Percentiles rank a stretch among this genome's conserved stretches.
phyloP scores from a whole-genome alignment of 2,329 filamentous ascomycete species.

The Hymenoscyphus salicellus region DNA sequence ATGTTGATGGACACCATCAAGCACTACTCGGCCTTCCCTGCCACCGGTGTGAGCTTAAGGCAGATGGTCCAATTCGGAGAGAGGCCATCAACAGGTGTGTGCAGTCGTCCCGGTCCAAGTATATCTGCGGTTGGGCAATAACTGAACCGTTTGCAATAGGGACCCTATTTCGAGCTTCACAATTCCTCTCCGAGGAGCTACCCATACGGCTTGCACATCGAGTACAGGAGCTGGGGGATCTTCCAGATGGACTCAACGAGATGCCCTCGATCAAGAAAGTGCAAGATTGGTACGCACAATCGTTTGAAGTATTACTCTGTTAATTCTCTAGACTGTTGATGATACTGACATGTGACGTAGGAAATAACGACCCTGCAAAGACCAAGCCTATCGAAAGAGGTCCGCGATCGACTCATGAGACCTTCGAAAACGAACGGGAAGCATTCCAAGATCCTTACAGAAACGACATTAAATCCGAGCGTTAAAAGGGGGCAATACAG shows the following conservation, averaged over 20 bases:
- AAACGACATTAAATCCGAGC: constrained; percentile 87
- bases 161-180: constrained; percentile 93
- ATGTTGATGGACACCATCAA: constrained; percentile 94
- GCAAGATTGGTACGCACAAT: constrained; percentile 98
- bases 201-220: constrained; percentile 95
- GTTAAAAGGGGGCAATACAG: constrained; percentile 79
- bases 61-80: constrained; percentile 99
- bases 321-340: constrained; percentile 1
- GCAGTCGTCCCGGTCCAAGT: background rate
- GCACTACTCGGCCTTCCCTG: constrained; percentile 95
- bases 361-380: constrained; percentile 87
- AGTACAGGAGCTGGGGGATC: constrained; percentile 85
- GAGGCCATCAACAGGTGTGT: constrained; percentile 80
- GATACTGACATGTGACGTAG: constrained; percentile 46
- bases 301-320: constrained; percentile 73
- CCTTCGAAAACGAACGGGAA: constrained; percentile 55
- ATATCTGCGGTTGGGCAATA: background rate
- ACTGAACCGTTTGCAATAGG: constrained; percentile 48
- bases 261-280: constrained; percentile 97
- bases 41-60: constrained; percentile 89
- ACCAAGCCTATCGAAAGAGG: constrained; percentile 71
- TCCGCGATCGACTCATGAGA: constrained; percentile 74
- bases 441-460: constrained; percentile 66
- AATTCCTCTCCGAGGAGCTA: constrained; percentile 97
- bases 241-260: constrained; percentile 93